Base-by-base conservation (phyloP, 139 green algal species). In the Picochlorum costavermella region DNA sequence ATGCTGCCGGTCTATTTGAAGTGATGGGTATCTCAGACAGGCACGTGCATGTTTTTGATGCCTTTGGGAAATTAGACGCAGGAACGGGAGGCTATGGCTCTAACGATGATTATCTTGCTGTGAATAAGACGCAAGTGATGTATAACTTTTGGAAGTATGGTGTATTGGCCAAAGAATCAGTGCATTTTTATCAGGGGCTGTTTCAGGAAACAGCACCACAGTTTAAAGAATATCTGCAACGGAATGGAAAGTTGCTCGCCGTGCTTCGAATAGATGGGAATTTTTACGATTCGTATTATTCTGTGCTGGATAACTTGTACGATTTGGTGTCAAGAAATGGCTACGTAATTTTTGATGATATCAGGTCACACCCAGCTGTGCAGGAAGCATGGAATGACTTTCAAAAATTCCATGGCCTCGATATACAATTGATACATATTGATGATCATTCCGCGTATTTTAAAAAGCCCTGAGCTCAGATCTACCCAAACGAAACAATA, bases 371-470 rank as follows among this genome's bases (percentile, higher is more conserved):
- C 16, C 45, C 45, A 51, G 45, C 14, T 25, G 45, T 51, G 45
- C 45, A 51, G 45, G 16, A 20, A 51, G 45, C 45, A 51, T 51
- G 45, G 45, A 51, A 51, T 5, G 45, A 51, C 45, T 51, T 51
- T 51, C 45, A 51, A 51, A 51, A 51, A 51, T 51, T 10, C 17
- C 45, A 51, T 51, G 45, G 45, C 8, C 8, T 51, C 8, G 45
- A 51, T 51, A 51, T 51, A 51, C 45, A 51, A 51, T 51, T 51
- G 45, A 51, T 13, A 51, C 45, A 51, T 51, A 51, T 51, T 51
- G 45, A 51, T 13, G 45, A 51, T 20, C 45, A 51, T 51, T 51
- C 45, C 17, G 17, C 45, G 45, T 51, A 51, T 13, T 51, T 51
- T 11, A 51, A 51, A 51, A 51, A 51, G 43, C 10, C 43, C 12